Conservation (phyloP, 306 rosid species). For the Rubus idaeus region DNA sequence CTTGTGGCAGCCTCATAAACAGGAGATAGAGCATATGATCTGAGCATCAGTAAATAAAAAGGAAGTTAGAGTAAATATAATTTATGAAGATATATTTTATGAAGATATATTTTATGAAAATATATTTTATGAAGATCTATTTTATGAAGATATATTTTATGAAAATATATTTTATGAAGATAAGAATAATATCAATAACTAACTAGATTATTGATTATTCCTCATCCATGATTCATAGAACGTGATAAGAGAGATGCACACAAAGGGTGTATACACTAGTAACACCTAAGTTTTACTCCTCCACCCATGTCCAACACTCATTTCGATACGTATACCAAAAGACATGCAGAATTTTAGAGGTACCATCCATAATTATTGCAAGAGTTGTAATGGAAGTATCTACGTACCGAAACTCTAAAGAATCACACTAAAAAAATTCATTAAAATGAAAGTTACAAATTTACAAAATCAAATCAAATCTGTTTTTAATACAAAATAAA, state of each 20-base stretch:
- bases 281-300: neutral
- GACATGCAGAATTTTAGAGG: neutral
- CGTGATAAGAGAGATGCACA: neutral
- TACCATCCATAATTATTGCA: neutral
- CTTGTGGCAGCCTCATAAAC: constrained; percentile 58
- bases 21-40: constrained; percentile 69
- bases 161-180: constrained; percentile 10
- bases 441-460: neutral
- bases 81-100: neutral
- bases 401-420: neutral
- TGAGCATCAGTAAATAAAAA: constrained; percentile 38
- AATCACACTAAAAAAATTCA: neutral
- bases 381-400: neutral
- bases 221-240: neutral
- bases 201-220: neutral
- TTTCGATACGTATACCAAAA: neutral
- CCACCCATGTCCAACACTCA: neutral
- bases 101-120: constrained; percentile 25
- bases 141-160: neutral
- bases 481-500: neutral
- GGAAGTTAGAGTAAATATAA: constrained; percentile 31
- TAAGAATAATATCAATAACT: neutral
- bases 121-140: neutral
- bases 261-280: neutral
- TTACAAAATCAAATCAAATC: neutral